phyloP scores from a whole-genome alignment of 2,329 filamentous ascomycete genomes.

The Didymellaceae sp. region DNA sequence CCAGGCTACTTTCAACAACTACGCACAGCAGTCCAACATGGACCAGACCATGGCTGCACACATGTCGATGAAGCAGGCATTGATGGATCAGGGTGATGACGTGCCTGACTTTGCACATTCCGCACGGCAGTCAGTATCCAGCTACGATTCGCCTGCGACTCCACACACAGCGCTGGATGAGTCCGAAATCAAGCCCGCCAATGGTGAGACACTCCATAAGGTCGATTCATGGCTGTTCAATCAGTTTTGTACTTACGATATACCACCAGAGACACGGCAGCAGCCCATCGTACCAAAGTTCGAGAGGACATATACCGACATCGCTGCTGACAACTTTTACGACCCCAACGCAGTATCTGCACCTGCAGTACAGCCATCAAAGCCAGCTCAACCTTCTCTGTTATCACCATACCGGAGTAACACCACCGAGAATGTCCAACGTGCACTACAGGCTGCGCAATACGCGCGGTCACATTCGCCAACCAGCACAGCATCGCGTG shows the following conservation, averaged over 20 bases:
- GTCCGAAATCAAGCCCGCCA: conserved; percentile 58
- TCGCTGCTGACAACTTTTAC: conserved; percentile 84
- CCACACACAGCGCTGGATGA: conserved; percentile 64
- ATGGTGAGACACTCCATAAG: conserved; percentile 59
- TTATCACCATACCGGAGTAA: conserved; percentile 57
- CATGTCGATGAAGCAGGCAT: conserved; percentile 65
- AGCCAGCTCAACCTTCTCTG: conserved; percentile 59
- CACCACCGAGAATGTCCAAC: conserved; percentile 65
- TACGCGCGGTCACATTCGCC: conserved; percentile 68
- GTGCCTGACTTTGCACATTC: conserved; percentile 60
- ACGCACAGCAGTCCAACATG: conserved; percentile 52
- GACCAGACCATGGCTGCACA: conserved; percentile 58
- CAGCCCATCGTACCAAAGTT: conserved; percentile 69
- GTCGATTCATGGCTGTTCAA: conserved; percentile 59
- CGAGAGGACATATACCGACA: conserved; percentile 83
- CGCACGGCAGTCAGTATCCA: conserved; percentile 65
- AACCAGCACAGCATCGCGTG: conserved; percentile 61
- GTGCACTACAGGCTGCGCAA: conserved; percentile 80
- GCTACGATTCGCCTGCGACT: conserved; percentile 66
- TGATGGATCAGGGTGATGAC: conserved; percentile 62
- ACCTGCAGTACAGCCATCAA: conserved; percentile 46
- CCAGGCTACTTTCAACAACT: conserved; percentile 54
- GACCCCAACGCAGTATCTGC: conserved; percentile 71
- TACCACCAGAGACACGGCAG: conserved; percentile 59
- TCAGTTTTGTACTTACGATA: conserved; percentile 71